Conservation (phyloP, 352 stramenopile genomes). For the Halophytophthora polymorphica region DNA sequence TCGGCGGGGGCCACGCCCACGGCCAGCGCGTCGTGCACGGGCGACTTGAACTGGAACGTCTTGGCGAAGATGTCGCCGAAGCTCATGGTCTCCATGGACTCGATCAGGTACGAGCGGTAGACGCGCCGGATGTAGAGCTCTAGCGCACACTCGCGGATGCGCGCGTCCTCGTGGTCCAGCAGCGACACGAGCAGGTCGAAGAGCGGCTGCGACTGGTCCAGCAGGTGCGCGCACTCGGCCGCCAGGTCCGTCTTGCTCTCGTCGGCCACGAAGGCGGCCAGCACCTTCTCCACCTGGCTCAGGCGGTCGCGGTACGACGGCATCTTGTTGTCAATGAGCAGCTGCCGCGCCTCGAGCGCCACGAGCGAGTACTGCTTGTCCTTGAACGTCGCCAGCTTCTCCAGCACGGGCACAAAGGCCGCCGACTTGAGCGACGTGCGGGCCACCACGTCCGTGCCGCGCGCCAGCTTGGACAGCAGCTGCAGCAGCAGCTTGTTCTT, state of each 20-base stretch:
- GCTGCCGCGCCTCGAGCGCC: constrained; percentile 92
- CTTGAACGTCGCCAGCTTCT: constrained; percentile 85
- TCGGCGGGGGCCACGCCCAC: constrained; percentile 71
- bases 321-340: constrained; percentile 97
- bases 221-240: constrained; percentile 49
- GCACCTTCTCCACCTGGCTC: constrained; percentile 68
- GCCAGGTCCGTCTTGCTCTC: constrained; percentile 43
- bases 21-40: constrained; percentile 71
- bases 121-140: constrained; percentile 85
- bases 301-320: constrained; percentile 92
- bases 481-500: constrained; percentile 84
- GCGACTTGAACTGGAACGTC: constrained; percentile 86
- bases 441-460: constrained; percentile 26
- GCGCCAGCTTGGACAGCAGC: constrained; percentile 57
- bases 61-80: constrained; percentile 71
- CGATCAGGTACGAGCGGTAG: constrained; percentile 84
- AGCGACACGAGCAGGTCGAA: constrained; percentile 84
- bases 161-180: constrained; percentile 62
- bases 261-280: constrained; percentile 67
- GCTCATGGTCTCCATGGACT: constrained; percentile 77
- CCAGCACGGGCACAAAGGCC: constrained; percentile 78
- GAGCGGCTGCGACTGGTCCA: constrained; percentile 83
- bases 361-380: constrained; percentile 92
- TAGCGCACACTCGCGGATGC: constrained; percentile 69
- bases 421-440: constrained; percentile 58